phyloP scores from a whole-genome alignment of 129 eudicot species.

The Silybum marianum region DNA sequence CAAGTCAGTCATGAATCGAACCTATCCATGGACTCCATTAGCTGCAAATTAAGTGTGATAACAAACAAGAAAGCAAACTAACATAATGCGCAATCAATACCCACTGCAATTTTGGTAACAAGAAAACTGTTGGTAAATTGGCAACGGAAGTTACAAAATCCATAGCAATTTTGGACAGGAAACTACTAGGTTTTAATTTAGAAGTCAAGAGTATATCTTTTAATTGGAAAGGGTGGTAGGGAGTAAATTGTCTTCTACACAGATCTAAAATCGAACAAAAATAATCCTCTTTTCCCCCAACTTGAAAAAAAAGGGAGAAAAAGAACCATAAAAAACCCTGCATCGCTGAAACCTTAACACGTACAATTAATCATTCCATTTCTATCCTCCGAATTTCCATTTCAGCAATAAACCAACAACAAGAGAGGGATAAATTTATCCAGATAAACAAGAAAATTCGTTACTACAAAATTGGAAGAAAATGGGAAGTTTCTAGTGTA shows the following conservation, averaged over 20 bases:
- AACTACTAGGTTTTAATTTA: not conserved
- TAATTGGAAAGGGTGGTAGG: conserved; percentile 1
- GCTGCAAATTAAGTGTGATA: not conserved
- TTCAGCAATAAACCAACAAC: not conserved
- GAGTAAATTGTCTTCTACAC: not conserved
- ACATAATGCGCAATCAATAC: not conserved
- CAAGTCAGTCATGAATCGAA: not conserved
- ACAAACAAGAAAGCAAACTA: too few relatives aligned
- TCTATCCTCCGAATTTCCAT: not conserved
- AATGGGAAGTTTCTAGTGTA: not conserved
- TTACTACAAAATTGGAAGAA: conserved; percentile 10
- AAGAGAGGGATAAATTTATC: not conserved
- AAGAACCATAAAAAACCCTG: not conserved
- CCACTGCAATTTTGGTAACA: not conserved
- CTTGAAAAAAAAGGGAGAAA: not conserved
- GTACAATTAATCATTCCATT: not conserved
- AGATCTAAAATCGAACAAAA: not conserved
- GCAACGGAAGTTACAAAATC: not conserved
- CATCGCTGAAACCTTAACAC: not conserved
- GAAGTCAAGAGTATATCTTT: not conserved
- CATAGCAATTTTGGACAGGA: not conserved
- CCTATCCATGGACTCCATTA: not conserved
- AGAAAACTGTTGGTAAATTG: not conserved
- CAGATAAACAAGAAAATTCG: not conserved
- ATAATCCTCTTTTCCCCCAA: not conserved